Conservation (phyloP, 345 rosid genomes). For the Hibiscus trionum region DNA sequence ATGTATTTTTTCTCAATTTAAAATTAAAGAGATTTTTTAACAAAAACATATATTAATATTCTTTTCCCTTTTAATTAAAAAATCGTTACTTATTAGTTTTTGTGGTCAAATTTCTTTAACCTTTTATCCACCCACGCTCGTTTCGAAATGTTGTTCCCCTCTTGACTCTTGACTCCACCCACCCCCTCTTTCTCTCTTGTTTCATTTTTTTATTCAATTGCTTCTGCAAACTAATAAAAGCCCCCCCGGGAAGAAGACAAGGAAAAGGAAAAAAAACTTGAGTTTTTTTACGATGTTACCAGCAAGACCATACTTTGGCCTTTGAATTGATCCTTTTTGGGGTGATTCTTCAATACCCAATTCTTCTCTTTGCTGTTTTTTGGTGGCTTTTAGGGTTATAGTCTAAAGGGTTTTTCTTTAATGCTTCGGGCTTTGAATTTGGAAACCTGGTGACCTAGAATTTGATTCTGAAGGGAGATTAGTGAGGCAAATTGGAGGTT, state of each 20-base stretch:
- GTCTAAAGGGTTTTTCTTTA: slow-evolving; percentile 1
- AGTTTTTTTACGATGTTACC: neutral
- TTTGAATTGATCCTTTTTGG: neutral
- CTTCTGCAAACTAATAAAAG: slow-evolving; percentile 19
- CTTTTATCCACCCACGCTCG: too few relatives aligned
- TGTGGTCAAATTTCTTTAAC: too few relatives aligned
- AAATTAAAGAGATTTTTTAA: too few relatives aligned
- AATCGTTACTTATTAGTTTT: too few relatives aligned
- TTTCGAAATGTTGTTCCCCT: slow-evolving; percentile 1
- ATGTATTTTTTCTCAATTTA: too few relatives aligned
- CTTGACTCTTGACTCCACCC: neutral
- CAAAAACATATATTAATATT: too few relatives aligned
- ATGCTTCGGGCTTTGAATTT: slow-evolving; percentile 24
- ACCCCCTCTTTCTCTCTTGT: neutral
- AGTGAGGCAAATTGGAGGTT: slow-evolving; percentile 11
- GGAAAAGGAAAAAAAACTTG: neutral
- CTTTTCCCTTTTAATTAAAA: too few relatives aligned
- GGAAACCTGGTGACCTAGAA: neutral
- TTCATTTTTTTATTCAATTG: slow-evolving; percentile 17
- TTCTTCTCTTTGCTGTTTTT: neutral
- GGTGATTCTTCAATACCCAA: slow-evolving; percentile 26
- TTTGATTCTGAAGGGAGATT: slow-evolving; percentile 19
- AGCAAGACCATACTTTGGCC: slow-evolving; percentile 1
- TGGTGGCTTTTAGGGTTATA: slow-evolving; percentile 7
- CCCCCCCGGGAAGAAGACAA: neutral